These are phyloP conservation scores for Yamadazyma diddensiae DNA, from an alignment of 1,139 yeast genomes.

Conservation along the genomic window DNA sequence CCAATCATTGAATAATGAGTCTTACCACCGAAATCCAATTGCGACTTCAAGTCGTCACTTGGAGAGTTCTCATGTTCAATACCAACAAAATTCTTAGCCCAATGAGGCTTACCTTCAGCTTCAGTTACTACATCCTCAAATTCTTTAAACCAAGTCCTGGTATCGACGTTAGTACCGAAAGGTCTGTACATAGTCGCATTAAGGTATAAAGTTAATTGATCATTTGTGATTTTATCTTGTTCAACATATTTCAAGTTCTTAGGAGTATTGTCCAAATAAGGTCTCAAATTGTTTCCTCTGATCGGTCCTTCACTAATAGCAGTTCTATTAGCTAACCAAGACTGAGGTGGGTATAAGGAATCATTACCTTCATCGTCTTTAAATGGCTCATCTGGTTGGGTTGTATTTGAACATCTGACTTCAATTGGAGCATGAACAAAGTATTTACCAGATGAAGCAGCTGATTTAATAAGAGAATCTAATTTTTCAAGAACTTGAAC, in stretches of 20 bases:
- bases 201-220: conserved; percentile 79
- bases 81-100: conserved; percentile 98
- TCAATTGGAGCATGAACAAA: conserved; percentile 96
- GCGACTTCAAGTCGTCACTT: conserved; percentile 36
- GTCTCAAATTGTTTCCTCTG: conserved; percentile 79
- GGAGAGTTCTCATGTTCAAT: conserved; percentile 31
- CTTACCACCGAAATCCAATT: conserved; percentile 41
- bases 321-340: conserved; percentile 38
- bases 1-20: conserved; percentile 80
- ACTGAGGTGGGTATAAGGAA: conserved; percentile 39
- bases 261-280: conserved; percentile 80
- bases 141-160: conserved; percentile 76
- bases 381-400: conserved; percentile 44
- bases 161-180: conserved; percentile 68
- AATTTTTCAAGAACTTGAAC: conserved; percentile 66
- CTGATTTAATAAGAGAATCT: conserved; percentile 58
- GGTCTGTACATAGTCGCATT: conserved; percentile 98
- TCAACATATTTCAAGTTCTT: conserved; percentile 49
- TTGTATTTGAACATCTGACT: conserved; percentile 88
- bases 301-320: conserved; percentile 63
- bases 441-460: conserved; percentile 58
- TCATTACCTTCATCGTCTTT: conserved; percentile 46
- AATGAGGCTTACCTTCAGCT: conserved; percentile 93
- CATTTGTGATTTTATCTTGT: conserved; percentile 55
- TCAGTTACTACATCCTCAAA: conserved; percentile 76